Conservation (phyloP, 306 rosid genomes). For the Vigna mungo region DNA sequence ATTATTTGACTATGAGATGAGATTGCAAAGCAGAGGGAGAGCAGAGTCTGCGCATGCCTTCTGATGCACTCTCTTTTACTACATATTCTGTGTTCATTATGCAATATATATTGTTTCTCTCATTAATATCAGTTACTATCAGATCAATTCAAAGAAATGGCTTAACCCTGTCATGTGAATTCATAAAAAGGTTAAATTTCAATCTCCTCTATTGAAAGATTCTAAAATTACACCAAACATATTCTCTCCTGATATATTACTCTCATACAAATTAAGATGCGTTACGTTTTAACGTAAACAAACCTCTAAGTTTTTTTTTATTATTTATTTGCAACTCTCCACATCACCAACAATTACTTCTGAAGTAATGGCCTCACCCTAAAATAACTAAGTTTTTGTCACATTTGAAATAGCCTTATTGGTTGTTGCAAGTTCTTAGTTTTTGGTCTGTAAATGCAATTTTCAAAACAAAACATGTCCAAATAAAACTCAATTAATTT, state of each 20-base stretch:
- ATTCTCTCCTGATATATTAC: neutral
- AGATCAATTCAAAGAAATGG: too few species aligned
- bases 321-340: neutral
- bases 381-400: neutral
- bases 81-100: neutral
- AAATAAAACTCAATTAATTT: neutral
- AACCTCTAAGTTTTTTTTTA: neutral
- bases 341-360: neutral
- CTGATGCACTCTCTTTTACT: neutral
- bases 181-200: neutral
- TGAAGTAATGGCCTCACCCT: neutral
- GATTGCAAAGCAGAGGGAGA: neutral
- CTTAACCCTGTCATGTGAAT: neutral
- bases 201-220: neutral
- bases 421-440: too few species aligned
- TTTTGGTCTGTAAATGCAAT: neutral
- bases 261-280: neutral
- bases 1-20: neutral
- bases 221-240: neutral
- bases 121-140: too few species aligned
- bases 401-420: too few species aligned
- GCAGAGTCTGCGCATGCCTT: neutral
- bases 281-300: neutral
- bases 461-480: neutral
- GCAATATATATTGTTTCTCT: too few species aligned